These are phyloP conservation scores for Neurospora sp. DNA, from an alignment of 495 filamentous ascomycete genomes.

Conservation along the genomic window DNA sequence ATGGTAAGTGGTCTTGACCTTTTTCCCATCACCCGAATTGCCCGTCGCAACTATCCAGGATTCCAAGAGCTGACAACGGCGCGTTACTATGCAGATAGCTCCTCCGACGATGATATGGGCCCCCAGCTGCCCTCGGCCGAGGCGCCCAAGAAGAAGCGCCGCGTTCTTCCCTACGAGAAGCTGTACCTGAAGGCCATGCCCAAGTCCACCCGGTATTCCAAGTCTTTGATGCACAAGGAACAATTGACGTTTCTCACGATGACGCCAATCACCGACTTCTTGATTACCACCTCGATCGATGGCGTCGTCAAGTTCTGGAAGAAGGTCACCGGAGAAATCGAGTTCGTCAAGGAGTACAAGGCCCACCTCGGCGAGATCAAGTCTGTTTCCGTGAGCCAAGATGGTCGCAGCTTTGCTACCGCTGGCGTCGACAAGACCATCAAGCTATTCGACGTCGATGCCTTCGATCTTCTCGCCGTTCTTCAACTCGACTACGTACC, in stretches of 20 bases:
- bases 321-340: constrained; percentile 79
- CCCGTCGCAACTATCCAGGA: background rate
- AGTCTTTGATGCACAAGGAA: constrained; percentile 97
- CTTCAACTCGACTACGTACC: constrained; percentile 64
- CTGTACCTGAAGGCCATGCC: constrained; percentile 88
- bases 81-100: constrained; percentile 42
- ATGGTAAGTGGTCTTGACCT: constrained; percentile 17
- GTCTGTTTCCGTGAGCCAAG: constrained; percentile 70
- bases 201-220: constrained; percentile 73
- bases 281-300: constrained; percentile 87
- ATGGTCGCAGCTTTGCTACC: constrained; percentile 90
- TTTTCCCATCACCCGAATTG: background rate
- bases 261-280: constrained; percentile 82
- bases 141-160: constrained; percentile 80
- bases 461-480: constrained; percentile 82
- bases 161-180: constrained; percentile 87
- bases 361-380: constrained; percentile 80
- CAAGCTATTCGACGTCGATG: constrained; percentile 93
- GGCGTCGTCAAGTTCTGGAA: constrained; percentile 99
- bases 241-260: constrained; percentile 77
- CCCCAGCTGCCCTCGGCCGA: constrained; percentile 65
- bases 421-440: constrained; percentile 77
- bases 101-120: constrained; percentile 90
- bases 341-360: constrained; percentile 96
- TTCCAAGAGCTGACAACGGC: constrained; percentile 4